These are phyloP conservation scores for Fusarium piperis DNA, from an alignment of 2,329 filamentous ascomycete species.

Conservation along the genomic window DNA sequence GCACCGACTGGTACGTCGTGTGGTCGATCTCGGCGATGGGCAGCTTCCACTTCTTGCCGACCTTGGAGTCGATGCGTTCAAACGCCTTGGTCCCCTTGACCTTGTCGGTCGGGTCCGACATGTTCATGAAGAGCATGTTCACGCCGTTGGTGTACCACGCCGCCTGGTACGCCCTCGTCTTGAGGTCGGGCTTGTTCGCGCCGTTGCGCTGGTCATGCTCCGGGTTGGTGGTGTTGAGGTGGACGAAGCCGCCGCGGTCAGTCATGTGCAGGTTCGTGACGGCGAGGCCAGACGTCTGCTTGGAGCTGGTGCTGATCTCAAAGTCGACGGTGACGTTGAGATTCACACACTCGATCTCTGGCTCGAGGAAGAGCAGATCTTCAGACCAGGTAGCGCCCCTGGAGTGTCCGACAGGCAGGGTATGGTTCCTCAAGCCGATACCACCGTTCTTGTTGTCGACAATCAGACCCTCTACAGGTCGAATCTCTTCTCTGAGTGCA, in stretches of 20 bases:
- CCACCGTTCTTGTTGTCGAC: constrained; percentile 54
- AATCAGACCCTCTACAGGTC: constrained; percentile 55
- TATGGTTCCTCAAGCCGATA: constrained; percentile 58
- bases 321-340: constrained; percentile 56
- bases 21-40: constrained; percentile 9
- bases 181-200: constrained; percentile 50
- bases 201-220: constrained; percentile 42
- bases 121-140: constrained; percentile 52
- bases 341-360: constrained; percentile 55
- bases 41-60: constrained; percentile 17
- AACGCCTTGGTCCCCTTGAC: constrained; percentile 11
- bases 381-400: constrained; percentile 56
- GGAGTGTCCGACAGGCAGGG: constrained; percentile 44
- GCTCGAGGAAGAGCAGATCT: constrained; percentile 59
- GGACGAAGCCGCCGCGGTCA: constrained; percentile 55
- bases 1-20: constrained; percentile 6
- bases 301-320: constrained; percentile 33
- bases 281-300: neutral
- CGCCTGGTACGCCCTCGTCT: constrained; percentile 53
- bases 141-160: constrained; percentile 55
- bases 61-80: constrained; percentile 17
- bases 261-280: constrained; percentile 45
- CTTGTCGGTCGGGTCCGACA: constrained; percentile 43
- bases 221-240: constrained; percentile 49
- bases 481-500: constrained; percentile 45